Evolutionary conservation across 2,329 filamentous ascomycete species (phyloP).

Genomic region (Xylogone sp.): DNA sequence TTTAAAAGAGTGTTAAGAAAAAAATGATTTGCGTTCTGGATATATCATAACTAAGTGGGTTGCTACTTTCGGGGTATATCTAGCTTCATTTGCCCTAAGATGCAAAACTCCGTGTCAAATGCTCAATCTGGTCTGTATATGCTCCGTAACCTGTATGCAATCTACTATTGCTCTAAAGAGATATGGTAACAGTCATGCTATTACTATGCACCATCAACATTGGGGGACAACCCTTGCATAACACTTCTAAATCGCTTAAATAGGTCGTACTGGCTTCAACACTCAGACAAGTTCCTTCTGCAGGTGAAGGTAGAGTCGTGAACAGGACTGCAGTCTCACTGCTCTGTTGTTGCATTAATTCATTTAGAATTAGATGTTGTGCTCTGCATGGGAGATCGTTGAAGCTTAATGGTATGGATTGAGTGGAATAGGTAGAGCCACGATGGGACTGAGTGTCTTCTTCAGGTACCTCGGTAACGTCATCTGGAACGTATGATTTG

Average conservation of each 20-base stretch:
- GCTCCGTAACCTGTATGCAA: neutral
- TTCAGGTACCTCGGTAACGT: conserved; percentile 15
- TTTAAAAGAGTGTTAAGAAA: no score
- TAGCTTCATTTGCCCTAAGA: neutral
- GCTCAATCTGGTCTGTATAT: neutral
- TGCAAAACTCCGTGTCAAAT: neutral
- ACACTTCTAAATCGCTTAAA: conserved; percentile 71
- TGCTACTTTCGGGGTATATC: neutral
- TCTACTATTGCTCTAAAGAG: conserved; percentile 41
- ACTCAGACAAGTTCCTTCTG: conserved; percentile 69
- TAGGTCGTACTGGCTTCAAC: conserved; percentile 70
- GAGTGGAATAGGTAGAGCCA: conserved; percentile 50
- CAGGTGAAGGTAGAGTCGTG: conserved; percentile 77
- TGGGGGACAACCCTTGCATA: conserved; percentile 74
- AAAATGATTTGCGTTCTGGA: no score
- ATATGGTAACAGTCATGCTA: conserved; percentile 84
- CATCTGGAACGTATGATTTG: conserved; percentile 8
- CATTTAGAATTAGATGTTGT: conserved; percentile 83
- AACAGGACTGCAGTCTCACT: conserved; percentile 72
- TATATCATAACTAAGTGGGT: neutral
- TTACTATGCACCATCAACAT: conserved; percentile 79
- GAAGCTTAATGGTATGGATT: conserved; percentile 70
- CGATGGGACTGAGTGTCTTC: conserved; percentile 10
- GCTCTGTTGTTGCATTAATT: conserved; percentile 70
- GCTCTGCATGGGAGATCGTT: conserved; percentile 82